These are phyloP conservation scores for Alternaria sp. DNA, from an alignment of 2,329 filamentous ascomycete genomes.

Conservation along the genomic window DNA sequence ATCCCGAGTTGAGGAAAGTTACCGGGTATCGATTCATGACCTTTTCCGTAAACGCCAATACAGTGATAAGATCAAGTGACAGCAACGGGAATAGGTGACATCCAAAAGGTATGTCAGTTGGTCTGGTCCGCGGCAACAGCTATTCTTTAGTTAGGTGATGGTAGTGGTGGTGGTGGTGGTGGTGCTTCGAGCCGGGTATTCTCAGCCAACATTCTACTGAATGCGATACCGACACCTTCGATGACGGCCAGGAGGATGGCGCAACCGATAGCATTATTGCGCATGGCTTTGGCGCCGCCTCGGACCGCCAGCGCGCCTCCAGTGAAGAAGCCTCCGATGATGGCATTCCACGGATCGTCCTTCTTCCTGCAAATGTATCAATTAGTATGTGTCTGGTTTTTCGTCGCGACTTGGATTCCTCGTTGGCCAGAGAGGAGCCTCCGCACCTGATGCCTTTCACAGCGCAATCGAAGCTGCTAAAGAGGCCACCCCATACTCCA, in stretches of 20 bases:
- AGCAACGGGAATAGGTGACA: not conserved
- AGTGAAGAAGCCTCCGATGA: slow-evolving; percentile 95
- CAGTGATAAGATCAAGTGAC: not conserved
- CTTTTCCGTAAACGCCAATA: not conserved
- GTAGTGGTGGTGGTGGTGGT: not conserved
- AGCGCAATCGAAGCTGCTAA: slow-evolving; percentile 93
- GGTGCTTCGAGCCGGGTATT: slow-evolving; percentile 65
- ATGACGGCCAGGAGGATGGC: slow-evolving; percentile 93
- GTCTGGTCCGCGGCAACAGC: not conserved
- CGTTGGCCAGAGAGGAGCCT: not conserved
- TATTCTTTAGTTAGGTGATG: not conserved
- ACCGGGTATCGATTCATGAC: not conserved
- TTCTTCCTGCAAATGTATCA: slow-evolving; percentile 64
- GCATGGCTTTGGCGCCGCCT: slow-evolving; percentile 86
- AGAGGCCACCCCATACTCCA: slow-evolving; percentile 94
- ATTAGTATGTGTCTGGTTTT: not conserved
- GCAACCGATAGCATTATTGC: slow-evolving; percentile 95
- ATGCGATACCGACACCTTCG: slow-evolving; percentile 93
- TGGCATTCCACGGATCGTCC: slow-evolving; percentile 98
- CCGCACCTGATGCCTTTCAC: slow-evolving; percentile 76
- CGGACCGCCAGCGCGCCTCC: slow-evolving; percentile 83
- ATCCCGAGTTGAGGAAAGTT: not conserved
- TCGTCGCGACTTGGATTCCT: not conserved
- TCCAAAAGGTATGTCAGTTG: not conserved
- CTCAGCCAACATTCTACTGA: slow-evolving; percentile 90